phyloP scores from a whole-genome alignment of 805 yeast species.

The Kazachstania africana region DNA sequence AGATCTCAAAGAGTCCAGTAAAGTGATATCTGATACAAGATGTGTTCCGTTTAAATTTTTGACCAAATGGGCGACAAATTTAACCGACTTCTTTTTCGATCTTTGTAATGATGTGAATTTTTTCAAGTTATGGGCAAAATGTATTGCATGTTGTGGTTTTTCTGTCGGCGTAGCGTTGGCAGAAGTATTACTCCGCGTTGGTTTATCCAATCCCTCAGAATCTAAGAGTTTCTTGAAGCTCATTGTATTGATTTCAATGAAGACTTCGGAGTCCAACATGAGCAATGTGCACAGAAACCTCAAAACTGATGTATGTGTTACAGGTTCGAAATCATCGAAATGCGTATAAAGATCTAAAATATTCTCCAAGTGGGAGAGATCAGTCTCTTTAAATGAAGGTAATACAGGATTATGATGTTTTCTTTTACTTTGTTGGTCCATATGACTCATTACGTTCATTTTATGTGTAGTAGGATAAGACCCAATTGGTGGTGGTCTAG shows the following conservation, averaged over 20 bases:
- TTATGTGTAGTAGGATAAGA: neutral
- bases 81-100: constrained; percentile 13
- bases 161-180: constrained; percentile 3
- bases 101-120: constrained; percentile 12
- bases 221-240: constrained; percentile 9
- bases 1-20: constrained; percentile 16
- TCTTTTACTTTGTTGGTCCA: neutral
- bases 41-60: constrained; percentile 19
- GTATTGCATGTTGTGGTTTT: constrained; percentile 2
- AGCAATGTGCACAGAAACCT: constrained; percentile 16
- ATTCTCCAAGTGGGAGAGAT: constrained; percentile 8
- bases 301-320: constrained; percentile 19
- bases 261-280: constrained; percentile 18
- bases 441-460: too few species aligned
- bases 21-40: constrained; percentile 15
- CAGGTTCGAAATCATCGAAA: constrained; percentile 18
- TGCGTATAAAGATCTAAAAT: constrained; percentile 16
- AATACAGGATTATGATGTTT: neutral
- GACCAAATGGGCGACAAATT: constrained; percentile 15
- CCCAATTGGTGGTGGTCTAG: neutral
- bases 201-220: neutral
- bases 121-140: constrained; percentile 17
- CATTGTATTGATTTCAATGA: constrained; percentile 14
- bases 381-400: neutral
- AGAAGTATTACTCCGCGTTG: neutral